phyloP scores from a whole-genome alignment of 805 yeast species.

The Zygoascus tannicola region DNA sequence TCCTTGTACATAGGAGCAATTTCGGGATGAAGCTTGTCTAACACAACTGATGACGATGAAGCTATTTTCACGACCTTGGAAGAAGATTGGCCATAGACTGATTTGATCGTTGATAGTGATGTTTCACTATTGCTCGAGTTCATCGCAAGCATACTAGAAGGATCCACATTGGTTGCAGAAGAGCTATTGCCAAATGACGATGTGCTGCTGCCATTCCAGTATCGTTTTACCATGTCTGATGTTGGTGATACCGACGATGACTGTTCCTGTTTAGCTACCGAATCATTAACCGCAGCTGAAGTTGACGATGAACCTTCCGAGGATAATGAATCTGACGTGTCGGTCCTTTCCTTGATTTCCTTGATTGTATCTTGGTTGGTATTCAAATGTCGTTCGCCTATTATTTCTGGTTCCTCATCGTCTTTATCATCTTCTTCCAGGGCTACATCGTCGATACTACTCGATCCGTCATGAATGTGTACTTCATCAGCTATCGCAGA shows the following conservation, averaged over 20 bases:
- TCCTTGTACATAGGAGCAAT: conserved; percentile 20
- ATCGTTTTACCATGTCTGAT: background rate
- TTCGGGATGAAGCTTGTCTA: conserved; percentile 18
- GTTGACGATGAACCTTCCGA: background rate
- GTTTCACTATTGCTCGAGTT: conserved; percentile 1
- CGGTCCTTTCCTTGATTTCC: background rate
- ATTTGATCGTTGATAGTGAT: background rate
- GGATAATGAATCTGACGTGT: background rate
- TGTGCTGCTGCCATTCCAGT: conserved; percentile 4
- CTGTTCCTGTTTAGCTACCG: background rate
- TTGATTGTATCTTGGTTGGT: background rate
- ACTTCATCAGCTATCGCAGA: background rate
- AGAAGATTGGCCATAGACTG: background rate
- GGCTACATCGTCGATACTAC: background rate
- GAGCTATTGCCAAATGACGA: background rate
- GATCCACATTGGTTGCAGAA: background rate
- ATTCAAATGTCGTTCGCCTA: background rate
- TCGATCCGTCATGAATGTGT: background rate
- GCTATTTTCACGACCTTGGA: background rate
- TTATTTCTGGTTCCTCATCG: background rate
- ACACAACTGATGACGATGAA: background rate
- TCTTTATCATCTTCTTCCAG: background rate
- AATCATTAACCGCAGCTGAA: background rate
- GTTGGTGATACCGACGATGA: background rate
- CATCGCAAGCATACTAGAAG: background rate